Conservation (phyloP, 371 early-diverging fungal species). For the Mucor irregularis region DNA sequence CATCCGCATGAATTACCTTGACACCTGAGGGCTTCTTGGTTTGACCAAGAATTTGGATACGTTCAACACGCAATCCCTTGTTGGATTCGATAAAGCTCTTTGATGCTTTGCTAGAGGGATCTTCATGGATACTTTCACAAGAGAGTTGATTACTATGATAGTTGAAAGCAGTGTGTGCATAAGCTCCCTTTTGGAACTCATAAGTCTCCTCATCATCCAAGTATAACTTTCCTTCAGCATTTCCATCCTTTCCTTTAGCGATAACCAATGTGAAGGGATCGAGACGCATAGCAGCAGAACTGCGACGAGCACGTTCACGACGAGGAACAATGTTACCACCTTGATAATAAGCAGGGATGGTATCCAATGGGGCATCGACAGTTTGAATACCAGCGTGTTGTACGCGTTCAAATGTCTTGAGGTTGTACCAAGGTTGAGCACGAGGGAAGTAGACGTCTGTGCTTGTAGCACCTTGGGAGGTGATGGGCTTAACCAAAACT, state of each 20-base stretch:
- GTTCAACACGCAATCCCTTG: conserved; percentile 41
- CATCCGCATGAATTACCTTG: conserved; percentile 16
- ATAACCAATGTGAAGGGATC: conserved; percentile 94
- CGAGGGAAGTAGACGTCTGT: conserved; percentile 74
- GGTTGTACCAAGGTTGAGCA: conserved; percentile 77
- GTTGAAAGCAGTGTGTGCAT: conserved; percentile 53
- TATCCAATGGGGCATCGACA: conserved; percentile 70
- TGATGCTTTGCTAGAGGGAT: conserved; percentile 16
- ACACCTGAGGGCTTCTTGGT: conserved; percentile 12
- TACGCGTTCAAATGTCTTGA: conserved; percentile 51
- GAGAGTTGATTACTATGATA: conserved; percentile 33
- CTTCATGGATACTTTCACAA: conserved; percentile 28
- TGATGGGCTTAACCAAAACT: conserved; percentile 79
- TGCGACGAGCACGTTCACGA: conserved; percentile 85
- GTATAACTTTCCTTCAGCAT: conserved; percentile 79
- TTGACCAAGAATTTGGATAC: conserved; percentile 44
- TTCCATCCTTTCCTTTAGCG: conserved; percentile 67
- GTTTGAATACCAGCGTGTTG: conserved; percentile 47
- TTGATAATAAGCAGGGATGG: conserved; percentile 81
- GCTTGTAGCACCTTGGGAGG: conserved; percentile 47
- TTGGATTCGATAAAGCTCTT: conserved; percentile 26
- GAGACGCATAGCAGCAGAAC: conserved; percentile 73
- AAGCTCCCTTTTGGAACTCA: conserved; percentile 65
- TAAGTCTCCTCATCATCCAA: conserved; percentile 92
- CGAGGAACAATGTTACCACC: conserved; percentile 88